Base-by-base conservation (phyloP, 2,329 filamentous ascomycete genomes). In the Blumeria hordei region DNA sequence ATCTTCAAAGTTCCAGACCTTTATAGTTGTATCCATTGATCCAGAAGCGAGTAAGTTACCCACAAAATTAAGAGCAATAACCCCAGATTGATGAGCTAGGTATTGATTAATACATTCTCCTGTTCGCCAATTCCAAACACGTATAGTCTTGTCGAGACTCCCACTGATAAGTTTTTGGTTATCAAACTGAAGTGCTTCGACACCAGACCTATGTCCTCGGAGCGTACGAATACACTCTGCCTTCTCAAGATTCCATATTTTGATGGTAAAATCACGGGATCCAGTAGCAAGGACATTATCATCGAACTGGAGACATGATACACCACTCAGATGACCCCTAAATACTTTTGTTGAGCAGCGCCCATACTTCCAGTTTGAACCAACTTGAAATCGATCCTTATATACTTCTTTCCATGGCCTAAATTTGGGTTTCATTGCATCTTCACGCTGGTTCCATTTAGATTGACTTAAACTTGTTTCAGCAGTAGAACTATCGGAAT, bases 381-480 rank as follows among this genome's bases (percentile, higher is more conserved):
- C 90, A 51, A 98, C 88, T 66, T 90, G 92, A 73, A 90, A 96
- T 14, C 86, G 79, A 66, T 95, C 90, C 59, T 87, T 85, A 71
- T 98, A 98, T 0, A 98, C 86, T 58, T 94, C 88, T 68, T 98
- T 98, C 92, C 92, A 98, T 0, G 83, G 88, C 34, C 87, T 70
- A 53, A 74, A 74, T 58, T 72, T 74, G 32, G 71, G 72, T 57
- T 73, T 70, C 2, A 10, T 57, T 3, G 55, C 36, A 52, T 60
- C 59, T 12, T 56, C 58, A 35, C 63, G 58, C 39, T 60, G 58
- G 39, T 63, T 59, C 54, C 65, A 66, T 3, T 55, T 55, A 6
- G 33, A 36, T 34, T 61, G 59, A 3, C 59, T 56, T 28, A 28
- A 28, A 28, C 21, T 28, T 28, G 21, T 28, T 14, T n/a, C 28